Evolutionary conservation across 2,329 filamentous ascomycete species (phyloP).

Genomic region (Claviceps sp.): DNA sequence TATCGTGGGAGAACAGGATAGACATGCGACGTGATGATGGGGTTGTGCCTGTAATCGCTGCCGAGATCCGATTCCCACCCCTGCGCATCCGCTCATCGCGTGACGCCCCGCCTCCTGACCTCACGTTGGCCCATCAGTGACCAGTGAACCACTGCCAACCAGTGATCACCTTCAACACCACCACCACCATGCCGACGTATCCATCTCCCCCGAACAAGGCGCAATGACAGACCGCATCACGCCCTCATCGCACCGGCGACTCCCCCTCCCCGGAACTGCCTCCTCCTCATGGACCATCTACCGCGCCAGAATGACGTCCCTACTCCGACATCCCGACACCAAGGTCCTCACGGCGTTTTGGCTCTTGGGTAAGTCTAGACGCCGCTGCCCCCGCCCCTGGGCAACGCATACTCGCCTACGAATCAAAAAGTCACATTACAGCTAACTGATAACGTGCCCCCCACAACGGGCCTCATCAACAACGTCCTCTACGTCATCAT

Average conservation of each 20-base stretch:
- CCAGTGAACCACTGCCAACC: neutral
- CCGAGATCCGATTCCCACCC: neutral
- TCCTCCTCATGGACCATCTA: constrained; percentile 63
- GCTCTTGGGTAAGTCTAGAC: constrained; percentile 60
- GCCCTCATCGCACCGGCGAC: constrained; percentile 28
- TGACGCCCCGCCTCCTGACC: neutral
- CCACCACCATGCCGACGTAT: neutral
- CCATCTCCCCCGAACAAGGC: neutral
- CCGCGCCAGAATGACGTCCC: constrained; percentile 45
- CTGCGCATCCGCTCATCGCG: neutral
- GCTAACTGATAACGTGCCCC: neutral
- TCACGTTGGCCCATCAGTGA: no score
- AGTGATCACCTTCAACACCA: neutral
- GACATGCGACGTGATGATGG: no score
- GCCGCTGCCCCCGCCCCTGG: no score
- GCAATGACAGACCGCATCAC: constrained; percentile 25
- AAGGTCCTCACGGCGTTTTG: constrained; percentile 74
- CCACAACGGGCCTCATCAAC: constrained; percentile 49
- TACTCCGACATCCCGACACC: constrained; percentile 55
- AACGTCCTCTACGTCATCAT: constrained; percentile 98
- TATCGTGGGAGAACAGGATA: no score
- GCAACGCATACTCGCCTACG: no score
- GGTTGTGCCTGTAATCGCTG: no score
- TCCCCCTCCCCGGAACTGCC: constrained; percentile 45
- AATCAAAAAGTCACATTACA: no score